phyloP scores from a whole-genome alignment of 768 basidiomycete genomes.

The Mycena rosella region DNA sequence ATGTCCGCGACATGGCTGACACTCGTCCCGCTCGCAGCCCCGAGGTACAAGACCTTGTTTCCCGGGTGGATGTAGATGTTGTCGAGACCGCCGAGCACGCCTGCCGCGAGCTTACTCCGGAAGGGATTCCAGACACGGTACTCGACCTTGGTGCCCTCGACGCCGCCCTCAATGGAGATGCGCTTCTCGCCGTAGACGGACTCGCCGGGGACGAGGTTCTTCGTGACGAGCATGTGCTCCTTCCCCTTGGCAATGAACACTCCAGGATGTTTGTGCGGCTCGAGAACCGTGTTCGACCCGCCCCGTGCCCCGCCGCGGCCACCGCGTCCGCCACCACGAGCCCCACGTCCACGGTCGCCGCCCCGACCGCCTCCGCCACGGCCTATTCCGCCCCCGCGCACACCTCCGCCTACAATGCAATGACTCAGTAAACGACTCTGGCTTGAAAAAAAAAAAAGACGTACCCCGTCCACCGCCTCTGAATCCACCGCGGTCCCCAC shows the following conservation, averaged over 20 bases:
- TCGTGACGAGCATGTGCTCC: slow-evolving; percentile 96
- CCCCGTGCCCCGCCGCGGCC: slow-evolving; percentile 82
- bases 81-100: slow-evolving; percentile 95
- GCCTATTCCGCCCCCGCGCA: slow-evolving; percentile 51
- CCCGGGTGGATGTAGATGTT: slow-evolving; percentile 94
- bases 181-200: slow-evolving; percentile 99
- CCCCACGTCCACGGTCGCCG: slow-evolving; percentile 60
- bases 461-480: slow-evolving; percentile 49
- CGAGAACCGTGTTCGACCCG: slow-evolving; percentile 90
- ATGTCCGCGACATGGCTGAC: slow-evolving; percentile 99
- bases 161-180: slow-evolving; percentile 84
- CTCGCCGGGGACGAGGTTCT: slow-evolving; percentile 97
- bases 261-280: slow-evolving; percentile 95
- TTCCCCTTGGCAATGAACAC: slow-evolving; percentile 98
- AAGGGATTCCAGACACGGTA: slow-evolving; percentile 99
- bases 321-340: slow-evolving; percentile 68
- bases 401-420: slow-evolving; percentile 44
- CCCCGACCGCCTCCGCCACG: slow-evolving; percentile 57
- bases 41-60: slow-evolving; percentile 96
- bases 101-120: slow-evolving; percentile 95
- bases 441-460: slow-evolving; percentile 21
- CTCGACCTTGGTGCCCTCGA: slow-evolving; percentile 89
- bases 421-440: slow-evolving; percentile 21
- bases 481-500: slow-evolving; percentile 52
- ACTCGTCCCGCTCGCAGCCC: slow-evolving; percentile 97